Evolutionary conservation across 2,329 filamentous ascomycete genomes (phyloP), one percentile per base, ranked within the genome.

Genomic region (Sporothrix variecibatus): DNA sequence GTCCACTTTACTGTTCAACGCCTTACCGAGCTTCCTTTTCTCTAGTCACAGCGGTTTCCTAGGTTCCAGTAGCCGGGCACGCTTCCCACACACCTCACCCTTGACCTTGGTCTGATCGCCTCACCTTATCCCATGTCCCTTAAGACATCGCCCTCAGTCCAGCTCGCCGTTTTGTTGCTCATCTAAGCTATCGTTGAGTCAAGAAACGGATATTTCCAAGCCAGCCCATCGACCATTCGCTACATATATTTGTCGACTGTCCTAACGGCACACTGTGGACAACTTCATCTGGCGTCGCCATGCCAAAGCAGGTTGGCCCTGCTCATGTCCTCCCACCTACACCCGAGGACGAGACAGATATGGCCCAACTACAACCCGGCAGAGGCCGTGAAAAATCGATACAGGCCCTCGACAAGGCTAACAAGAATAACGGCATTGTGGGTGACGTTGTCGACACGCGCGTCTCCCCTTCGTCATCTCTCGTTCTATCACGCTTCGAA

Each of bases 401-500:
- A 28, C 34, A 9, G 9, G 38, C 23, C 51, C 23, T 26, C 46
- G n/a, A 46, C 12, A 11, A 68, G 31, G 23, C 34, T 60, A 72
- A 75, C 31, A 23, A 70, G 56, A 65, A 78, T 79, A 72, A 76
- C 75, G 51, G 79, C 7, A 46, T 5, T 40, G 38, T 20, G 38
- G 23, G 43, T 23, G 20, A 17, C 26, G 15, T 82, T 62, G 79
- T 83, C 46, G 82, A 83, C 73, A 83, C 84, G 34, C 83, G 85
- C 3, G 81, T 82, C n/a, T 82, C 87, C 78, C 84, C 84, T 75
- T 82, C 86, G 3, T 85, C 85, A 15, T 78, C 80, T 23, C 75
- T 83, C 73, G 91, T 91, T n/a, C 86, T 94, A 64, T 92, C 94
- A 64, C 91, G 94, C 75, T 97, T 97, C 82, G 94, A 97, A 81